Percentiles rank a stretch among this genome's conserved stretches.
These are phyloP conservation scores for Discostella stelligera DNA, from an alignment of 352 stramenopile species.

Conservation along the genomic window DNA sequence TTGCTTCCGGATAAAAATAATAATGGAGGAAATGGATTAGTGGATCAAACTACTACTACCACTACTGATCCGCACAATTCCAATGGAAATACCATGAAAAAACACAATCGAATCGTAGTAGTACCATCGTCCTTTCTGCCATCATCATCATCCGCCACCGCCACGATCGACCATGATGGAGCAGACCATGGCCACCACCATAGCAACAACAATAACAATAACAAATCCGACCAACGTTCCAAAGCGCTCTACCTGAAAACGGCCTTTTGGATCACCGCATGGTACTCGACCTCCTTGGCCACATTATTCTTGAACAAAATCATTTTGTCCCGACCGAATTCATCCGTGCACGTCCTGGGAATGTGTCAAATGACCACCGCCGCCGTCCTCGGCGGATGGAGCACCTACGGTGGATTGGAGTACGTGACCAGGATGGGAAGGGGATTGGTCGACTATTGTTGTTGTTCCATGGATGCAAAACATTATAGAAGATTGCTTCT, in stretches of 20 bases:
- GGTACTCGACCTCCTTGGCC: slow-evolving; percentile 48
- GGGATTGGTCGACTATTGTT: background rate
- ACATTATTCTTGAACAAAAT: slow-evolving; percentile 62
- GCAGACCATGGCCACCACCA: background rate
- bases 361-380: slow-evolving; percentile 62
- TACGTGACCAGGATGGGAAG: slow-evolving; percentile 1
- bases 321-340: slow-evolving; percentile 33
- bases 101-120: background rate
- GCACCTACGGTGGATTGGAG: slow-evolving; percentile 26
- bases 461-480: background rate
- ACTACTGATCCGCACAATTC: background rate
- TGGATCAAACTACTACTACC: background rate
- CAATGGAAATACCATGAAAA: slow-evolving; percentile 1
- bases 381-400: slow-evolving; percentile 48
- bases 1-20: background rate
- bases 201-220: slow-evolving; percentile 14
- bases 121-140: too few species aligned
- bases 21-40: background rate
- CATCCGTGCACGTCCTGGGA: slow-evolving; percentile 46
- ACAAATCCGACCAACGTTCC: slow-evolving; percentile 28
- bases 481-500: too few species aligned
- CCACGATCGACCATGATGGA: background rate
- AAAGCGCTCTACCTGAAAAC: slow-evolving; percentile 44
- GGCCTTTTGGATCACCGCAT: slow-evolving; percentile 46
- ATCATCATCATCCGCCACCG: background rate